phyloP scores from a whole-genome alignment of 805 yeast species.

The Spathaspora passalidarum region DNA sequence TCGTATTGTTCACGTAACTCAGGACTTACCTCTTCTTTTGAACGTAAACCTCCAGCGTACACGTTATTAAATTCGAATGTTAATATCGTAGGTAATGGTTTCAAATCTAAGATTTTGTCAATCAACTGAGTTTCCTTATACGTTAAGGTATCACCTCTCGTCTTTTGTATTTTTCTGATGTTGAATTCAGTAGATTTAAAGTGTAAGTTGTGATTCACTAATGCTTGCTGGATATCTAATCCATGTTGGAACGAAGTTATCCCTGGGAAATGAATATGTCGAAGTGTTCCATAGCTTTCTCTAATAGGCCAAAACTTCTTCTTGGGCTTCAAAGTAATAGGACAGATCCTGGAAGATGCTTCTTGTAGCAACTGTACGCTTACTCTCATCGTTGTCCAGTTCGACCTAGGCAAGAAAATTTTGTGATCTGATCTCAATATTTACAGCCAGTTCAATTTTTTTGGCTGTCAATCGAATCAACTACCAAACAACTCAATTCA shows the following conservation, averaged over 20 bases:
- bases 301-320: background rate
- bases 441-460: no score
- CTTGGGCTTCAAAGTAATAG: background rate
- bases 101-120: constrained; percentile 32
- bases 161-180: constrained; percentile 32
- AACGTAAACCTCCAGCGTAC: constrained; percentile 89
- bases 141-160: constrained; percentile 39
- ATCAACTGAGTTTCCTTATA: constrained; percentile 47
- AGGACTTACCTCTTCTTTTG: constrained; percentile 45
- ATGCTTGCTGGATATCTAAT: constrained; percentile 50
- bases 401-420: no score
- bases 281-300: constrained; percentile 31
- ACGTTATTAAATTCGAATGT: constrained; percentile 85
- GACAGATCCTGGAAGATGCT: background rate
- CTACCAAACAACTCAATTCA: no score
- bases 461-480: no score
- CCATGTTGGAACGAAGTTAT: constrained; percentile 46
- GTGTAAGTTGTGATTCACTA: constrained; percentile 56
- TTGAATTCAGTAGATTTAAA: constrained; percentile 52
- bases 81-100: constrained; percentile 65
- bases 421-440: no score
- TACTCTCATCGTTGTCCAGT: background rate
- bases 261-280: constrained; percentile 43
- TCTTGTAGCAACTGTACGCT: constrained; percentile 1
- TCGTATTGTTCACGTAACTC: constrained; percentile 25